These are phyloP conservation scores for Aureobasidium sp. DNA, from an alignment of 2,329 filamentous ascomycete genomes.

Conservation along the genomic window DNA sequence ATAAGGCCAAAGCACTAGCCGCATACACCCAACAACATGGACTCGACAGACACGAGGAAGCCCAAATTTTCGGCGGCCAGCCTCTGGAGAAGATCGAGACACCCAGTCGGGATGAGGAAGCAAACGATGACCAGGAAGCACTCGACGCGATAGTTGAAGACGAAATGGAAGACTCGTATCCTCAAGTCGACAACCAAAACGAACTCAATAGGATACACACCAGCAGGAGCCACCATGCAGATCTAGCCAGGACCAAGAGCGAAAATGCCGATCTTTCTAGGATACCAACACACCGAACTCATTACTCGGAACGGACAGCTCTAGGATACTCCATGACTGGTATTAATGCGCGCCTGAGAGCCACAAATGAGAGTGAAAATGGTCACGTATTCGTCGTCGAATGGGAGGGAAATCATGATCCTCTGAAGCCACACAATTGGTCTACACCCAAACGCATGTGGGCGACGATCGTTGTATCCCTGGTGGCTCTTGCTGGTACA, in stretches of 20 bases:
- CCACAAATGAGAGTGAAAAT: slow-evolving; percentile 10
- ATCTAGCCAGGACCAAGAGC: background rate
- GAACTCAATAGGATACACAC: slow-evolving; percentile 4
- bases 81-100: background rate
- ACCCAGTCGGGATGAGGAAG: background rate
- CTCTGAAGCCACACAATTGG: slow-evolving; percentile 12
- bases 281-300: slow-evolving; percentile 11
- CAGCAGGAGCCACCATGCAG: background rate
- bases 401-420: slow-evolving; percentile 10
- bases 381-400: slow-evolving; percentile 12
- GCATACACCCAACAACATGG: slow-evolving; percentile 7
- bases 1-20: slow-evolving; percentile 1
- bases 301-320: slow-evolving; percentile 10
- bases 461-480: slow-evolving; percentile 4
- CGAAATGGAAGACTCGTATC: slow-evolving; percentile 3
- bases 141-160: slow-evolving; percentile 2
- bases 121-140: background rate
- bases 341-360: slow-evolving; percentile 8
- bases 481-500: slow-evolving; percentile 5
- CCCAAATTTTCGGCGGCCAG: background rate
- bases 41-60: background rate
- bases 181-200: slow-evolving; percentile 3
- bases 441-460: background rate
- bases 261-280: slow-evolving; percentile 2
- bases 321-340: slow-evolving; percentile 12